Percentiles rank a stretch among this genome's conserved stretches.
Conservation (phyloP, 2,329 filamentous ascomycete species). For the Fusarium nelsonii region DNA sequence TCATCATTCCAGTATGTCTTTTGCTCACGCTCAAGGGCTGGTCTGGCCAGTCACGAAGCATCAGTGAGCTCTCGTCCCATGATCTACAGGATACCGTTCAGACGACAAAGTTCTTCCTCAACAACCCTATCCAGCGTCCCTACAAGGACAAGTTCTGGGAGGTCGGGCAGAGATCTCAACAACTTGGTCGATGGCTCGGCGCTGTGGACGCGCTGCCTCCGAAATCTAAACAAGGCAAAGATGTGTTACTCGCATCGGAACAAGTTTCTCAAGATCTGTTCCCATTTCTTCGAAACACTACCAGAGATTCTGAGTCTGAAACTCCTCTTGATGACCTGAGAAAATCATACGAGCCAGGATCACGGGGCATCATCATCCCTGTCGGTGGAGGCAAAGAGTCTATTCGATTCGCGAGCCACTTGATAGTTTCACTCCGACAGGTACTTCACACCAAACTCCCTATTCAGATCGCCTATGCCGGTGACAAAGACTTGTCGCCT, state of each 20-base stretch:
- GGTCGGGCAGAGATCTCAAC: constrained; percentile 44
- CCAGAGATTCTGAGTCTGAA: constrained; percentile 5
- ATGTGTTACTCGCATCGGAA: constrained; percentile 13
- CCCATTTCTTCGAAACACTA: constrained; percentile 39
- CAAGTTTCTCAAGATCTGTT: constrained; percentile 36
- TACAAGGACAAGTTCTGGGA: constrained; percentile 51
- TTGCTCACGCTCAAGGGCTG: constrained; percentile 2
- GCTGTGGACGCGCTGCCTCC: background rate
- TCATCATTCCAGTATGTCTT: background rate
- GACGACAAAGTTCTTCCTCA: constrained; percentile 30
- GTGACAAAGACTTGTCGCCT: constrained; percentile 50
- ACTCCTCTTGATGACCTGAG: constrained; percentile 47
- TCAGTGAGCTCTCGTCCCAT: background rate
- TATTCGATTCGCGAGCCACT: constrained; percentile 52
- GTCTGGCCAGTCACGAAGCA: constrained; percentile 4
- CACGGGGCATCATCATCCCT: constrained; percentile 52
- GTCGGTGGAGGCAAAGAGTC: constrained; percentile 43
- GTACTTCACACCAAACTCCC: constrained; percentile 49
- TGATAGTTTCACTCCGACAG: constrained; percentile 49
- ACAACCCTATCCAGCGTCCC: constrained; percentile 43
- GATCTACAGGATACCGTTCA: background rate
- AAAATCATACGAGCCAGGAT: constrained; percentile 16
- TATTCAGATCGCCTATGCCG: constrained; percentile 54
- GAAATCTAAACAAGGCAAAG: background rate
- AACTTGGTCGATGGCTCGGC: constrained; percentile 29